Evolutionary conservation across 129 eudicot genomes (phyloP), one percentile per base, ranked within the genome.

Genomic region (Escallonia rubra): DNA sequence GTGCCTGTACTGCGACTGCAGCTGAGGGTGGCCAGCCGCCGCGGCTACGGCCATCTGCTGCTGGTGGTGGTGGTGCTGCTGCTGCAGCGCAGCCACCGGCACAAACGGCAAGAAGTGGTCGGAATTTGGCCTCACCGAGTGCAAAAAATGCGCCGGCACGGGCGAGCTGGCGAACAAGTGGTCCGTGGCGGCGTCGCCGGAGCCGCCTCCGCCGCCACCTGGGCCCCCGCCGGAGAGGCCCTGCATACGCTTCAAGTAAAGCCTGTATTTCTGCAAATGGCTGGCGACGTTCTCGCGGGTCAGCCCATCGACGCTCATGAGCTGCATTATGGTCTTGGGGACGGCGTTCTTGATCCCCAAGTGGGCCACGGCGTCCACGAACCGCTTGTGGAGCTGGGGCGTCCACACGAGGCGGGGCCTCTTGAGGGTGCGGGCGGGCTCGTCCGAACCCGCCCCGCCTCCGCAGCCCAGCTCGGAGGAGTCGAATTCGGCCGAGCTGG

Each of bases 321-420:
- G 82, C 85, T 86, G 95, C 98, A 91, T 91, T 79, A 91, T 91
- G 10, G 98, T 91, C 77, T 91, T 91, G 12, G 98, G 98, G 23
- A 91, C 96, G n/a, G 96, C 98, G 63, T 86, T 91, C 57, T 91
- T 91, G 59, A 91, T 91, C 63, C 98, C 98, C 57, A 91, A 55
- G 66, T 91, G 98, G 64, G 91, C 98, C 60, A 91, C 98, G 1
- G 96, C 98, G 57, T 91, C 98, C 39, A 91, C 96, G 58, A 91
- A 91, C 45, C 98, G 68, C 68, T 86, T 91, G 77, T 91, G 98
- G 11, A 91, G 91, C 73, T 91, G 98, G 0, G 98, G 96, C 43
- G 99, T 93, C 99, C 99, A 93, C 23, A 93, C 99, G 0, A 93
- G 92, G 45, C 99, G 80, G 8, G 99, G 96, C 57, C 99, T 78